Percentiles rank a stretch among this genome's conserved stretches.
phyloP scores from a whole-genome alignment of 73 alveolate genomes.

The Paramecium biaurelia region DNA sequence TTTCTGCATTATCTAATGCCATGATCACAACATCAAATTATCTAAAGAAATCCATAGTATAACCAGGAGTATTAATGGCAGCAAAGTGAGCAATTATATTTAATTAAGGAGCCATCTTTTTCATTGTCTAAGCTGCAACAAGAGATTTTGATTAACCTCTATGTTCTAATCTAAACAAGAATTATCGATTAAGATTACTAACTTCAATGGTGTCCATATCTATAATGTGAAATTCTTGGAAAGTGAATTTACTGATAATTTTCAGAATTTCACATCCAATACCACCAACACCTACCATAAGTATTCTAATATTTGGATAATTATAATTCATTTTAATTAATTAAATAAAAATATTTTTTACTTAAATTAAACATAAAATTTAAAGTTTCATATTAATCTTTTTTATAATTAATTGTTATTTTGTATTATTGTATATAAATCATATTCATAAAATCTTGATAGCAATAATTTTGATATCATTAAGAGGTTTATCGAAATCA shows the following conservation, averaged over 20 bases:
- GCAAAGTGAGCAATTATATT: constrained; percentile 27
- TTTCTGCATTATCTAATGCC: constrained; percentile 96
- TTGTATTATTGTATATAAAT: background rate
- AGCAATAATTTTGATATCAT: constrained; percentile 60
- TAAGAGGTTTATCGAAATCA: constrained; percentile 75
- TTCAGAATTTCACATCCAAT: constrained; percentile 95
- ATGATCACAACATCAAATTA: constrained; percentile 86
- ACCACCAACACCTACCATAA: constrained; percentile 86
- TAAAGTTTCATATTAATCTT: background rate
- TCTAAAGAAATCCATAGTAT: constrained; percentile 81
- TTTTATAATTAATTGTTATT: background rate
- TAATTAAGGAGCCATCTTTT: constrained; percentile 4
- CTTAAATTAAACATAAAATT: background rate
- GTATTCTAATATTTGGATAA: constrained; percentile 41
- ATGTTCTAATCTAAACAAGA: constrained; percentile 77
- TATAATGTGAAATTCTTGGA: constrained; percentile 83
- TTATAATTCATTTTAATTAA: background rate
- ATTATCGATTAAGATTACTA: constrained; percentile 91
- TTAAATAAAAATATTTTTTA: background rate
- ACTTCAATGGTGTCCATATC: constrained; percentile 93
- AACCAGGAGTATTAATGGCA: constrained; percentile 59
- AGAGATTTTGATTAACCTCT: constrained; percentile 43
- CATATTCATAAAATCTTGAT: constrained; percentile 8
- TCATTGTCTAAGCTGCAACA: constrained; percentile 8
- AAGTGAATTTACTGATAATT: constrained; percentile 84